These are phyloP conservation scores for Heritiera fomes DNA, from an alignment of 345 rosid genomes.

Conservation along the genomic window DNA sequence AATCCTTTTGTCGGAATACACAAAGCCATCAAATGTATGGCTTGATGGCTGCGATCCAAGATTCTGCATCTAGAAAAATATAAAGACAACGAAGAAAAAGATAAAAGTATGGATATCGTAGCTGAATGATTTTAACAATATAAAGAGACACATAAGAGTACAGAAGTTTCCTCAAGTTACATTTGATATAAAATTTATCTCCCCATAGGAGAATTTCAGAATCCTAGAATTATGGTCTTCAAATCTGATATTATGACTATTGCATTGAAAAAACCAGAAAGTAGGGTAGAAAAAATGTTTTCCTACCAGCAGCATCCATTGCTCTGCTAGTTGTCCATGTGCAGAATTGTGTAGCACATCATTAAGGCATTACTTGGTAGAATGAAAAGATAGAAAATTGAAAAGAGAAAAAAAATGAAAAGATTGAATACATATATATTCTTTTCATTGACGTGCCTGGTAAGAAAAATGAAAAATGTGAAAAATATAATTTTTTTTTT, in stretches of 20 bases:
- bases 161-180: conserved; percentile 1
- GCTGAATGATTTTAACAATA: not conserved
- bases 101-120: not conserved
- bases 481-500: too few relatives aligned
- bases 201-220: not conserved
- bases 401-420: too few relatives aligned
- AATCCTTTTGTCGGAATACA: conserved; percentile 48
- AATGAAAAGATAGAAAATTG: too few relatives aligned
- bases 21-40: conserved; percentile 58
- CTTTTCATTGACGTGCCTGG: too few relatives aligned
- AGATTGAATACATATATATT: too few relatives aligned
- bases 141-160: not conserved
- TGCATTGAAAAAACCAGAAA: not conserved
- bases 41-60: conserved; percentile 72
- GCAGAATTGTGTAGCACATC: conserved; percentile 69
- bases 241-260: conserved; percentile 10
- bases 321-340: conserved; percentile 55
- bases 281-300: not conserved
- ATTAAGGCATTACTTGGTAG: not conserved
- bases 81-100: conserved; percentile 9
- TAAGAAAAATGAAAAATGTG: too few relatives aligned
- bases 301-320: conserved; percentile 71
- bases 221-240: conserved; percentile 6
- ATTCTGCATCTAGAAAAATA: conserved; percentile 60
- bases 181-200: not conserved